Base-by-base conservation (phyloP, 495 filamentous ascomycete genomes). In the Glarea lozoyensis region DNA sequence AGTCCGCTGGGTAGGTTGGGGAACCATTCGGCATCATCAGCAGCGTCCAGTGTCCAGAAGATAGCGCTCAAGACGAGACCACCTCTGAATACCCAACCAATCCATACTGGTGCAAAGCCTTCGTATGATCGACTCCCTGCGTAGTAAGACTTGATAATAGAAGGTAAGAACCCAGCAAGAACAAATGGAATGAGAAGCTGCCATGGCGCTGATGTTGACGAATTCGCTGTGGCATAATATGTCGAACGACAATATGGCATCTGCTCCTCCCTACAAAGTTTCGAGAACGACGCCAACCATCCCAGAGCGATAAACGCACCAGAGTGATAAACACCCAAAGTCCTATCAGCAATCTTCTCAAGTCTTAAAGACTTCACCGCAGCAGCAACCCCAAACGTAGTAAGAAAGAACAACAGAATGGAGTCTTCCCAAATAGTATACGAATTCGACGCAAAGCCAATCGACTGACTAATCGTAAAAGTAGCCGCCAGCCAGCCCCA, bases 351-450 rank as follows among this genome's bases (percentile, higher is more conserved):
- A 9, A 67, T 57, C 10, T 70, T 63, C 23, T 75, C 69, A 46
- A 83, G 76, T 18, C 85, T 76, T 52, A 90, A 72, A 7, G 89
- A 88, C 4, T 81, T 77, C 3, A 84, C 57, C n/a, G 84, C 70
- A 23, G 77, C 73, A 27, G 78, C 66, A 16, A 86, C 62, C 20
- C 86, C 90, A 60, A 96, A 96, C 0, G 89, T 93, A 2, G 76
- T 74, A 42, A 96, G 75, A 67, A 96, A 88, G 66, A 90, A 93
- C 2, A 89, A 65, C n/a, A 94, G 69, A 34, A 94, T 94, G 13
- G 88, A 84, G 52, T 97, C 93, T 65, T 99, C 92, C 93, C 93
- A 97, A 48, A 99, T 94, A 4, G 90, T 97, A 62, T 88, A 99
- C 1, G 92, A 97, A 58, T 97, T 99, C 3, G 92, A 90, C 0